These are phyloP conservation scores for Eutypa lata DNA, from an alignment of 2,329 filamentous ascomycete species.

Conservation along the genomic window DNA sequence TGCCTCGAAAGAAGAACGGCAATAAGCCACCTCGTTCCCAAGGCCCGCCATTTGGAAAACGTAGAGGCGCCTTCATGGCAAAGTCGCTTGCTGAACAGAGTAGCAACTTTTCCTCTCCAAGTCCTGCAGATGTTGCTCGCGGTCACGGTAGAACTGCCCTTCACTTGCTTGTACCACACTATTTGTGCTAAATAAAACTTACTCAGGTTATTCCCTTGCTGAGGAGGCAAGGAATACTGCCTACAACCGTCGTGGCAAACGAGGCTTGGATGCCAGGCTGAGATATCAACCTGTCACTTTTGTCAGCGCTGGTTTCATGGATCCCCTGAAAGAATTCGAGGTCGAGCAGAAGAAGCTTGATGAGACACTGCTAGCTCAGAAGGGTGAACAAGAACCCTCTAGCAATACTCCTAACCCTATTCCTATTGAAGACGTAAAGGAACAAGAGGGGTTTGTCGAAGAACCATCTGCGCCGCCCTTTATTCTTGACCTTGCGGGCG, in stretches of 20 bases:
- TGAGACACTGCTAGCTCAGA: constrained; percentile 3
- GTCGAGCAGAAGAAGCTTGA: constrained; percentile 3
- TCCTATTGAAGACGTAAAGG: background rate
- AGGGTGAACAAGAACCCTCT: constrained; percentile 1
- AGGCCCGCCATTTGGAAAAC: background rate
- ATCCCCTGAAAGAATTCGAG: constrained; percentile 45
- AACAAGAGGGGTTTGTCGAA: background rate
- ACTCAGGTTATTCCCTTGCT: constrained; percentile 37
- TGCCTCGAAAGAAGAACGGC: background rate
- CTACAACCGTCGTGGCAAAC: constrained; percentile 39
- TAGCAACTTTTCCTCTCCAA: background rate
- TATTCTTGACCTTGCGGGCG: constrained; percentile 17
- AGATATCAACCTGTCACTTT: constrained; percentile 49
- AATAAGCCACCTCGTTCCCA: background rate
- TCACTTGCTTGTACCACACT: background rate
- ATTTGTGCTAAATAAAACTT: constrained; percentile 21
- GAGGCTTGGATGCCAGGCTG: constrained; percentile 38
- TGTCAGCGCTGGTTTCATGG: constrained; percentile 49
- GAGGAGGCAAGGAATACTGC: constrained; percentile 51
- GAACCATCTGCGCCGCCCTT: constrained; percentile 1
- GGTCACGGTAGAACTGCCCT: background rate
- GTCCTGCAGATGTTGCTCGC: background rate
- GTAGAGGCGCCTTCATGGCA: background rate
- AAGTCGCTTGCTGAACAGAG: background rate
- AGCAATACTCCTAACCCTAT: background rate